Conservation (phyloP, 768 basidiomycete genomes). For the Boletales sp. region DNA sequence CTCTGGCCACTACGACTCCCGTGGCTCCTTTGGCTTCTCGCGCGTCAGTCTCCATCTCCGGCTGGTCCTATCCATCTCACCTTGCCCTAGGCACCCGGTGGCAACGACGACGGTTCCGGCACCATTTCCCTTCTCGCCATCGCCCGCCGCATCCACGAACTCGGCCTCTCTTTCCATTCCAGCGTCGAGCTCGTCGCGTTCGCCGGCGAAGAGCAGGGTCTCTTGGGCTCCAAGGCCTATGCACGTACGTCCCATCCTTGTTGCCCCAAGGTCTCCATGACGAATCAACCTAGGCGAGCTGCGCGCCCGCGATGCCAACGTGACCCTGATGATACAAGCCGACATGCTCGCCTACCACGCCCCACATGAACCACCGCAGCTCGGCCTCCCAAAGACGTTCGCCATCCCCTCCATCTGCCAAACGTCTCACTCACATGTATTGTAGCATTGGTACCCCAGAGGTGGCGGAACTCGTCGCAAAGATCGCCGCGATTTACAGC, state of each 20-base stretch:
- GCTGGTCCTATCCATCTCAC: neutral
- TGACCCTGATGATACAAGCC: slow-evolving; percentile 84
- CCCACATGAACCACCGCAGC: slow-evolving; percentile 74
- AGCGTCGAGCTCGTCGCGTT: slow-evolving; percentile 82
- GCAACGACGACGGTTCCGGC: slow-evolving; percentile 62
- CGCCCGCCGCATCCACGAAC: slow-evolving; percentile 66
- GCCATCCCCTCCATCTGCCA: slow-evolving; percentile 19
- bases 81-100: slow-evolving; percentile 39
- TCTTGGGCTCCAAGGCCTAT: slow-evolving; percentile 75
- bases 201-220: slow-evolving; percentile 90
- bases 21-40: slow-evolving; percentile 83
- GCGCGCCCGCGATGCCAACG: slow-evolving; percentile 52
- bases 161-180: slow-evolving; percentile 64
- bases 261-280: too few species aligned
- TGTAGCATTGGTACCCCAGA: slow-evolving; percentile 74
- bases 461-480: slow-evolving; percentile 70
- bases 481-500: slow-evolving; percentile 75
- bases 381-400: slow-evolving; percentile 73
- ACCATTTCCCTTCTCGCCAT: slow-evolving; percentile 75
- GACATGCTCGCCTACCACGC: slow-evolving; percentile 90
- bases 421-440: too few species aligned
- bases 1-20: slow-evolving; percentile 87
- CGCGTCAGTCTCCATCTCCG: slow-evolving; percentile 20
- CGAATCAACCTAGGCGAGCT: slow-evolving; percentile 46
- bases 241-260: slow-evolving; percentile 51